Evolutionary conservation across 2,329 filamentous ascomycete species (phyloP).

Genomic region (Penicillium verrucosum): DNA sequence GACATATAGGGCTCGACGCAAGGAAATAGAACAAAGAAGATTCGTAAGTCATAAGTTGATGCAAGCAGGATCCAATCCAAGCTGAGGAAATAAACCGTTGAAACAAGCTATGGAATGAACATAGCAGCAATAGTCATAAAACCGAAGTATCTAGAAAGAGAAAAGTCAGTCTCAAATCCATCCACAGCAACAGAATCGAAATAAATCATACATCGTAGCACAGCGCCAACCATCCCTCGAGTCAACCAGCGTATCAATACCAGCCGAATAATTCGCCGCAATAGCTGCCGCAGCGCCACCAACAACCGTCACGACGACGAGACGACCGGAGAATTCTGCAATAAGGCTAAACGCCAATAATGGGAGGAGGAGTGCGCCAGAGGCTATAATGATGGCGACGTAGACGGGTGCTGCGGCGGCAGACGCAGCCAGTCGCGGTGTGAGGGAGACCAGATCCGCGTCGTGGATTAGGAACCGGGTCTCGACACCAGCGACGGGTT

Average conservation of each 20-base stretch:
- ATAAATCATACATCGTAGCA: constrained; percentile 35
- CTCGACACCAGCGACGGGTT: constrained; percentile 51
- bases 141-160: constrained; percentile 35
- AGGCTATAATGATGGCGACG: constrained; percentile 47
- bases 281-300: constrained; percentile 46
- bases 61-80: neutral
- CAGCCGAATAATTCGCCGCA: constrained; percentile 36
- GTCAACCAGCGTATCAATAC: constrained; percentile 35
- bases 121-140: constrained; percentile 41
- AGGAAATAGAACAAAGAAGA: constrained; percentile 7
- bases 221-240: constrained; percentile 42
- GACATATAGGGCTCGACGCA: neutral
- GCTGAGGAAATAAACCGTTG: neutral
- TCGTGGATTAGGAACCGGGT: constrained; percentile 52
- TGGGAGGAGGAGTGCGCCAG: constrained; percentile 54
- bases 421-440: constrained; percentile 19
- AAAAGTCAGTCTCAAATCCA: neutral
- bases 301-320: constrained; percentile 56
- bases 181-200: neutral
- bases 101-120: constrained; percentile 32
- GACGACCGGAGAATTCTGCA: constrained; percentile 54
- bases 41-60: constrained; percentile 16
- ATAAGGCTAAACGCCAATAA: constrained; percentile 59
- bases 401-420: constrained; percentile 29
- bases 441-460: constrained; percentile 45